Base-by-base conservation (phyloP, 2,329 filamentous ascomycete genomes). In the Cercospora sp. region DNA sequence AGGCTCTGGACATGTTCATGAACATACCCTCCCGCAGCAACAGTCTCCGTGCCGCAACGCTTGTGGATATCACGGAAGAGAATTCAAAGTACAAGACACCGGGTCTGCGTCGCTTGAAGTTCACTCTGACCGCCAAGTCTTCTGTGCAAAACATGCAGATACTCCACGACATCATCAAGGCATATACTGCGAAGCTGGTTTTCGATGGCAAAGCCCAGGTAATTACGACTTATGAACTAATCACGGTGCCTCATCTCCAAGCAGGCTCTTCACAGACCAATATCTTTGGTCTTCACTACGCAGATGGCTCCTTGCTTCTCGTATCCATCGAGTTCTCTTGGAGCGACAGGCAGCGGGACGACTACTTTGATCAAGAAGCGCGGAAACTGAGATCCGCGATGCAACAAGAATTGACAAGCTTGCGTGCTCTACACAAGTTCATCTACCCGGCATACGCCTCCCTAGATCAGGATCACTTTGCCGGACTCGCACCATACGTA, bases 371-470 rank as follows among this genome's bases (percentile, higher is more conserved):
- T 20, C 33, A 55, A 36, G 39, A 66, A 23, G 62, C 65, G 31
- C 48, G 61, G 3, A 55, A 60, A 6, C 36, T 72, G 18, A 65
- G 66, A 10, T 31, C 30, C 23, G 60, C 58, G 0, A 48, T 73
- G 59, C 62, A 67, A 26, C 59, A 65, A 10, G 53, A 67, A 18
- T 51, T 73, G 13, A 33, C 59, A 5, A 42, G 33, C 5, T 31
- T 64, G 13, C 36, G 62, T 2, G 62, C 36, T 20, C 58, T 69
- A 4, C 53, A 69, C 23, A 48, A 60, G 18, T 73, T 69, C 39
- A 26, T 79, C 1, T 79, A 80, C 65, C 67, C 78, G 16, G 79
- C 78, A 63, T 80, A 80, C 70, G 79, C 78, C 6, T 74, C 74
- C 7, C 58, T 60, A 58, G 79, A 76, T 69, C 77, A 80, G 66